Percentiles rank a stretch among this genome's conserved stretches.
Evolutionary conservation across 2,329 filamentous ascomycete species (phyloP).

Genomic region (Biscogniauxia sp.): DNA sequence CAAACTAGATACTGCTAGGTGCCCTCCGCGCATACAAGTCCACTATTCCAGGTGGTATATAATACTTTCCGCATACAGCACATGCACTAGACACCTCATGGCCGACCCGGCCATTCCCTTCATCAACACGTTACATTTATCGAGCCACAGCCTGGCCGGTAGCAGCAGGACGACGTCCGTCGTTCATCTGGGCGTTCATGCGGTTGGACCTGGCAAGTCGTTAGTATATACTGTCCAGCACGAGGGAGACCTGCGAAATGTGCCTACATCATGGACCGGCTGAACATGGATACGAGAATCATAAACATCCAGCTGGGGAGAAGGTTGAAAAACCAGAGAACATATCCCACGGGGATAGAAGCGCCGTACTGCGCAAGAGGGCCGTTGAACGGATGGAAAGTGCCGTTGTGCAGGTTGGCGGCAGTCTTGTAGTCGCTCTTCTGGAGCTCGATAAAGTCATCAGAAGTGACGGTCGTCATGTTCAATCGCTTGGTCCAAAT

Average conservation of each 20-base stretch:
- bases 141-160: slow-evolving; percentile 28
- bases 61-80: neutral
- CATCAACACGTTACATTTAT: slow-evolving; percentile 12
- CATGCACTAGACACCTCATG: slow-evolving; percentile 1
- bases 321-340: slow-evolving; percentile 64
- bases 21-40: slow-evolving; percentile 2
- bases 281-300: slow-evolving; percentile 71
- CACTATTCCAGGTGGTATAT: slow-evolving; percentile 2
- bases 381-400: slow-evolving; percentile 76
- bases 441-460: slow-evolving; percentile 61
- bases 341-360: slow-evolving; percentile 63
- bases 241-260: neutral
- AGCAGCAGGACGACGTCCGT: slow-evolving; percentile 24
- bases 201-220: slow-evolving; percentile 19
- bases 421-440: slow-evolving; percentile 45
- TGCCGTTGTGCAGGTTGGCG: slow-evolving; percentile 54
- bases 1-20: slow-evolving; percentile 8
- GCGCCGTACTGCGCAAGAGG: slow-evolving; percentile 60
- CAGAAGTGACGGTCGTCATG: slow-evolving; percentile 63
- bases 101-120: neutral
- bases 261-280: slow-evolving; percentile 75
- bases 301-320: slow-evolving; percentile 76
- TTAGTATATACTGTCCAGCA: slow-evolving; percentile 12
- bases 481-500: slow-evolving; percentile 67
- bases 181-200: slow-evolving; percentile 25